phyloP scores from a whole-genome alignment of 2,329 filamentous ascomycete genomes.

The Fusarium oxysporum region DNA sequence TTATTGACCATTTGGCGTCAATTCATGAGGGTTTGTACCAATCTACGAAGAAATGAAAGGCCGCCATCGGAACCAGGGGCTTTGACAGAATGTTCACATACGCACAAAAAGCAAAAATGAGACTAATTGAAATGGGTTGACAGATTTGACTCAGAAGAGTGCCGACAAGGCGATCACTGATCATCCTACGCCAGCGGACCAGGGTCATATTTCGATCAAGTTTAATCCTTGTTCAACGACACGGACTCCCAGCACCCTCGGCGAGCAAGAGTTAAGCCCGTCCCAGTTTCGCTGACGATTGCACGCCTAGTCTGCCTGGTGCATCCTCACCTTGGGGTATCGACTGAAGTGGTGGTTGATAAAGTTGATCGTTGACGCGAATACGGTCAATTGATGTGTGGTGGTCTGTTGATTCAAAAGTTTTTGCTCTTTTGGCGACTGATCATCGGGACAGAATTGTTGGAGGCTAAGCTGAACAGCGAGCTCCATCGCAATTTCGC shows the following conservation, averaged over 20 bases:
- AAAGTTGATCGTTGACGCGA: slow-evolving; percentile 40
- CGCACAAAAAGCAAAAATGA: slow-evolving; percentile 42
- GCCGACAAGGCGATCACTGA: slow-evolving; percentile 42
- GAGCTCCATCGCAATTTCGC: slow-evolving; percentile 42
- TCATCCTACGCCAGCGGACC: slow-evolving; percentile 33
- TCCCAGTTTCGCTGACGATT: slow-evolving; percentile 37
- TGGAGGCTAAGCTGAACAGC: slow-evolving; percentile 23
- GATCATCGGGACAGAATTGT: slow-evolving; percentile 28
- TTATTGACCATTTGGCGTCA: not conserved
- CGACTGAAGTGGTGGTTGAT: slow-evolving; percentile 36
- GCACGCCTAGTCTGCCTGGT: slow-evolving; percentile 13
- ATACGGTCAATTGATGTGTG: slow-evolving; percentile 27
- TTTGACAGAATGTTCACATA: slow-evolving; percentile 36
- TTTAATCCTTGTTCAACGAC: slow-evolving; percentile 38
- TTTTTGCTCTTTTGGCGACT: slow-evolving; percentile 1
- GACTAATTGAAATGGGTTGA: slow-evolving; percentile 44
- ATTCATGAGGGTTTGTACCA: slow-evolving; percentile 6
- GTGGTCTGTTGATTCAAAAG: slow-evolving; percentile 8
- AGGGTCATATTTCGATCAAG: slow-evolving; percentile 24
- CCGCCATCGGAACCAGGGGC: slow-evolving; percentile 16
- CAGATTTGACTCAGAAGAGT: slow-evolving; percentile 47
- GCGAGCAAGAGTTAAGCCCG: slow-evolving; percentile 27
- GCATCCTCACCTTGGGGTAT: slow-evolving; percentile 30
- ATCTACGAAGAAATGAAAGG: slow-evolving; percentile 15
- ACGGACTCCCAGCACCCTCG: slow-evolving; percentile 35